Percentiles rank a stretch among this genome's conserved stretches.
Conservation (phyloP, 208 protist genomes). For the Crithidia sp. region DNA sequence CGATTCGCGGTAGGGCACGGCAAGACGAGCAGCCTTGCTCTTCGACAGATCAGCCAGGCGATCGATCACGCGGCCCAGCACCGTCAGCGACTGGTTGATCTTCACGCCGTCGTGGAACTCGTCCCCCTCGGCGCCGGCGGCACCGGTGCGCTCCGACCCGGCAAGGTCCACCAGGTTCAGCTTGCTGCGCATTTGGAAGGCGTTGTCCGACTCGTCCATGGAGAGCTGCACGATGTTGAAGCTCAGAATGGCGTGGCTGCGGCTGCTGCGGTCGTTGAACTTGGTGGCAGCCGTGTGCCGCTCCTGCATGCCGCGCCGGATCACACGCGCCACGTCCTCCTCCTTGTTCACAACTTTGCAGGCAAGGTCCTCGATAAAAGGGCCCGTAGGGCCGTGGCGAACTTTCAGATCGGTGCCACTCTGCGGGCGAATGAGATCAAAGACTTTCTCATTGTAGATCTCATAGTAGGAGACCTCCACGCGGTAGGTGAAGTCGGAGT, state of each 20-base stretch:
- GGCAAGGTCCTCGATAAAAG: constrained; percentile 78
- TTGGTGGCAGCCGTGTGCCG: constrained; percentile 84
- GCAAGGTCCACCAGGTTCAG: constrained; percentile 95
- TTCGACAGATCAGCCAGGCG: constrained; percentile 78
- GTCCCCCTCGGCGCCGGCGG: constrained; percentile 16
- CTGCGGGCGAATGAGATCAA: constrained; percentile 67
- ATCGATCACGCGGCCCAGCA: constrained; percentile 91
- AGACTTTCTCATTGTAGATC: constrained; percentile 93
- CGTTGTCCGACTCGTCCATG: constrained; percentile 58
- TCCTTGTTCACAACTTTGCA: constrained; percentile 54
- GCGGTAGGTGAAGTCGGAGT: constrained; percentile 73
- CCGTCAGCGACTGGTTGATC: constrained; percentile 94
- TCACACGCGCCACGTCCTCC: constrained; percentile 70
- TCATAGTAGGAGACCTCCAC: constrained; percentile 87
- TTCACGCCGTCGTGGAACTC: constrained; percentile 72
- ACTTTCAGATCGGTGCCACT: constrained; percentile 56
- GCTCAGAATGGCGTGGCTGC: constrained; percentile 90
- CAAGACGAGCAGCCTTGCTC: constrained; percentile 38
- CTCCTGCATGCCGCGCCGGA: constrained; percentile 76
- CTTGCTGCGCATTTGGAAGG: constrained; percentile 67
- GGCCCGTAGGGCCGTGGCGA: constrained; percentile 68
- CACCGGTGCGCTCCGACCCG: constrained; percentile 87
- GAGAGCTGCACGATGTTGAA: constrained; percentile 71
- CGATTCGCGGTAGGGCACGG: constrained; percentile 82
- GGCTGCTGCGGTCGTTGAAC: constrained; percentile 89